These are phyloP conservation scores for Talaromyces sp. DNA, from an alignment of 2,329 filamentous ascomycete species.

Conservation along the genomic window DNA sequence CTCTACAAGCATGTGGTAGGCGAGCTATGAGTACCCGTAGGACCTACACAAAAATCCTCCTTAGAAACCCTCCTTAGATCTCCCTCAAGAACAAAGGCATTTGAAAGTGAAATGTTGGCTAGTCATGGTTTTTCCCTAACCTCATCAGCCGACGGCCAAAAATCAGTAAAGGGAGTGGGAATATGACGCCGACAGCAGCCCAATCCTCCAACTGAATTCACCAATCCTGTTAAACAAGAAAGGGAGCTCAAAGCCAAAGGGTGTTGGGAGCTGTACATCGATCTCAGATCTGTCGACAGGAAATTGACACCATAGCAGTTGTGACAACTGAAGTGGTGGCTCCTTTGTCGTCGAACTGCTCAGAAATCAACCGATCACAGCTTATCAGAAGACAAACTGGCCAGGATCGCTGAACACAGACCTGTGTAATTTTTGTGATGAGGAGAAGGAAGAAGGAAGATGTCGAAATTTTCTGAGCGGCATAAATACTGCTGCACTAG, in stretches of 20 bases:
- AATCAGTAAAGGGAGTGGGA: constrained; percentile 79
- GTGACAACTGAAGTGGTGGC: constrained; percentile 50
- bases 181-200: constrained; percentile 69
- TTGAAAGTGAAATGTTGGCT: constrained; percentile 56
- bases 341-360: constrained; percentile 86
- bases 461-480: constrained; percentile 32
- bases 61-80: too few species aligned
- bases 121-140: constrained; percentile 85
- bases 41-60: not conserved
- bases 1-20: not conserved
- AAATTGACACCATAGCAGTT: constrained; percentile 72
- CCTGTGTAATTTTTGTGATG: constrained; percentile 52
- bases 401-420: constrained; percentile 83
- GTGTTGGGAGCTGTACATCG: constrained; percentile 54
- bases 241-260: constrained; percentile 63
- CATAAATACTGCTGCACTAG: constrained; percentile 27
- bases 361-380: constrained; percentile 71
- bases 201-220: constrained; percentile 62
- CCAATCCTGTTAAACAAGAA: constrained; percentile 36
- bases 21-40: not conserved
- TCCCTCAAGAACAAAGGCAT: not conserved
- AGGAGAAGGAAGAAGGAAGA: constrained; percentile 38
- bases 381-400: constrained; percentile 38
- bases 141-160: constrained; percentile 75
- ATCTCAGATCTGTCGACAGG: constrained; percentile 96